Conservation (phyloP, 768 basidiomycete genomes). For the Pleurotus sapidus region DNA sequence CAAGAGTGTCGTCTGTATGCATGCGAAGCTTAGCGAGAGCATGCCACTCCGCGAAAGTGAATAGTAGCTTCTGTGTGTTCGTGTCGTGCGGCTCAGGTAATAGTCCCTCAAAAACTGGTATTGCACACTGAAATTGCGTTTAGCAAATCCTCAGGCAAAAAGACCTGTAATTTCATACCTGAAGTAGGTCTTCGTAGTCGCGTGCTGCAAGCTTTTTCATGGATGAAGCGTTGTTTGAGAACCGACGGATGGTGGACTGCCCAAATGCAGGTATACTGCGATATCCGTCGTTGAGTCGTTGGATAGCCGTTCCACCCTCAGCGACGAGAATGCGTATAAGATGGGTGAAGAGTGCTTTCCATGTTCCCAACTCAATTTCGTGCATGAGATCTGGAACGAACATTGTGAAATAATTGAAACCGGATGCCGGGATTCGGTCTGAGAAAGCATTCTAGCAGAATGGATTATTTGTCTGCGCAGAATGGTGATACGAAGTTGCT, state of each 20-base stretch:
- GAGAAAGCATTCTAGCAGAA: slow-evolving; percentile 33
- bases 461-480: no score
- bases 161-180: no score
- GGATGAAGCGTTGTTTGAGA: slow-evolving; percentile 26
- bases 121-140: no score
- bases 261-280: slow-evolving; percentile 23
- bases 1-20: slow-evolving; percentile 25
- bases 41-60: slow-evolving; percentile 28
- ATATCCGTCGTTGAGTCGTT: slow-evolving; percentile 27
- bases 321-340: slow-evolving; percentile 31
- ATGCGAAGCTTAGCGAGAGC: slow-evolving; percentile 28
- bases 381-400: slow-evolving; percentile 39
- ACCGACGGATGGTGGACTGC: slow-evolving; percentile 22
- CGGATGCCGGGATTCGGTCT: slow-evolving; percentile 24
- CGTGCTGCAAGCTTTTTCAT: slow-evolving; percentile 29
- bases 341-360: no score
- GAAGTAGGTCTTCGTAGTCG: slow-evolving; percentile 37
- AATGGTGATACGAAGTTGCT: no score
- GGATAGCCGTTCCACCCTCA: slow-evolving; percentile 16
- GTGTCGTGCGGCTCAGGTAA: slow-evolving; percentile 20
- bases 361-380: neutral
- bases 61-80: slow-evolving; percentile 21
- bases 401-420: slow-evolving; percentile 33
- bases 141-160: no score
- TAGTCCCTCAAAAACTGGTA: slow-evolving; percentile 36